Evolutionary conservation across 495 filamentous ascomycete species (phyloP), one percentile per base, ranked within the genome.

Genomic region (Aspergillus conjunctus): DNA sequence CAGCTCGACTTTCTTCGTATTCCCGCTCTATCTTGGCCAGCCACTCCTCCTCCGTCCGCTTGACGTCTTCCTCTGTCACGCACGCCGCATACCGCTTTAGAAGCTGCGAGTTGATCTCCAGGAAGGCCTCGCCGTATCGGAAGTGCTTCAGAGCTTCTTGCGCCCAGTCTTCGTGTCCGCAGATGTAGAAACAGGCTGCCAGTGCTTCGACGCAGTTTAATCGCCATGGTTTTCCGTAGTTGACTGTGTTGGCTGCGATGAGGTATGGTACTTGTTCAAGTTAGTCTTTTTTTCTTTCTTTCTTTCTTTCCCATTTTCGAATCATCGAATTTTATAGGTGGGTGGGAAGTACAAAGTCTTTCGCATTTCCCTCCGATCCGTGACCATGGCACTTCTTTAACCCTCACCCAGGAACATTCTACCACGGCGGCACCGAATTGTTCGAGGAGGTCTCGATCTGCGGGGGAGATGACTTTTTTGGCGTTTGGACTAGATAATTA

Each of bases 301-400:
- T 43, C 12, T 14, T 43, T 43, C 0, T 12, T 43, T 26, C 26
- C 2, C 2, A 26, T 26, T 12, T 43, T 26, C 26, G 26, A 26
- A 26, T 26, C 26, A 2, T 26, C 5, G 26, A 26, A 26, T 26
- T 2, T 26, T 26, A 26, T 26, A 26, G 26, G 26, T 26, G 26
- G 26, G 26, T 26, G 26, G 26, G 26, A 26, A 26, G 26, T 77
- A 86, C 83, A 71, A 44, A 97, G 73, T 60, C 93, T 80, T 79
- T 98, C 93, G 71, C 91, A 93, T 75, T 90, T 93, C n/a, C 94
- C 94, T 32, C 95, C 94, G 57, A 98, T 95, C 60, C 90, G 88
- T 15, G 79, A 77, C 85, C 91, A 98, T 32, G 93, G 92, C 2
- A 98, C 89, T 74, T 98, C 94, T 30, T 88, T 83, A 14, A 94